Evolutionary conservation across 2,329 filamentous ascomycete genomes (phyloP).

Genomic region (Coleophoma cylindrospora): DNA sequence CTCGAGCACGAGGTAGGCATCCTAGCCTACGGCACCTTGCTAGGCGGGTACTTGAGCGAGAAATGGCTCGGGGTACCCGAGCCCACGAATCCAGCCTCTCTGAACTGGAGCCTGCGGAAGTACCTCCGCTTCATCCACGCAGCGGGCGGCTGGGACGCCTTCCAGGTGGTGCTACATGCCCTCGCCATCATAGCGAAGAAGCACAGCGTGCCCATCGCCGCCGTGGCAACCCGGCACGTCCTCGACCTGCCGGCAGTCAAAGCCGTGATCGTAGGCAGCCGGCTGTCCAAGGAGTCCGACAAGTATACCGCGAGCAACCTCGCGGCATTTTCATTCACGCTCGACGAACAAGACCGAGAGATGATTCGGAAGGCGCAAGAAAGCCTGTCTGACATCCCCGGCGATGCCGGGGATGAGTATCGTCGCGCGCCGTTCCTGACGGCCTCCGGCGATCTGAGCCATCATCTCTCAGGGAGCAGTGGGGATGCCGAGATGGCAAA

Average conservation of each 20-base stretch:
- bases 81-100: constrained; percentile 10
- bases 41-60: constrained; percentile 23
- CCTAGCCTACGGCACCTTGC: constrained; percentile 28
- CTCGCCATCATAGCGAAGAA: background rate
- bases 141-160: constrained; percentile 22
- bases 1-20: constrained; percentile 18
- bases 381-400: constrained; percentile 21
- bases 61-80: constrained; percentile 22
- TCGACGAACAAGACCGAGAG: constrained; percentile 2
- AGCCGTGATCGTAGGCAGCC: constrained; percentile 6
- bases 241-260: constrained; percentile 3
- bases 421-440: constrained; percentile 26
- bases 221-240: constrained; percentile 6
- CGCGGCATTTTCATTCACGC: constrained; percentile 1
- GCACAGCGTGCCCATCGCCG: constrained; percentile 3
- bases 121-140: constrained; percentile 31
- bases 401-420: constrained; percentile 29
- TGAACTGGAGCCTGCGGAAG: constrained; percentile 27
- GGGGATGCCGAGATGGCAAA: constrained; percentile 6
- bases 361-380: constrained; percentile 16
- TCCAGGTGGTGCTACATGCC: constrained; percentile 4
- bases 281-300: constrained; percentile 2
- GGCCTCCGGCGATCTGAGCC: constrained; percentile 25
- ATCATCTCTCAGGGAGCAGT: constrained; percentile 17
- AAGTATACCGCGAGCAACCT: constrained; percentile 4